Evolutionary conservation across 2,329 filamentous ascomycete genomes (phyloP).

Genomic region (Stachybotrys chartarum): DNA sequence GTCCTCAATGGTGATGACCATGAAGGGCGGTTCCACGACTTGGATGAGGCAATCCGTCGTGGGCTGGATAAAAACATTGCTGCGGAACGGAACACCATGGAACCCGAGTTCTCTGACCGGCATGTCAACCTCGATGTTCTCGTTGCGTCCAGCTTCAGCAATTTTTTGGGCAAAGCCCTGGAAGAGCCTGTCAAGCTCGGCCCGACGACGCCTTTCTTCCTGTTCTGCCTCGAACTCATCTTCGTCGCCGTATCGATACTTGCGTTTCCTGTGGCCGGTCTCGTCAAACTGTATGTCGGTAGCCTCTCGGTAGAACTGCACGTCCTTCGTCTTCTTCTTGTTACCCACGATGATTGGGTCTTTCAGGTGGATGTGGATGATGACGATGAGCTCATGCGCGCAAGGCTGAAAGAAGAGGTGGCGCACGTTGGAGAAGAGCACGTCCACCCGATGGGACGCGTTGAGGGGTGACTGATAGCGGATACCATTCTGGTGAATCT

Average conservation of each 20-base stretch:
- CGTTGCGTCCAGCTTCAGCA: conserved; percentile 85
- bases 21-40: conserved; percentile 92
- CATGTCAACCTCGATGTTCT: conserved; percentile 89
- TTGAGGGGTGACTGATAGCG: conserved; percentile 81
- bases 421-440: conserved; percentile 97
- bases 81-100: conserved; percentile 91
- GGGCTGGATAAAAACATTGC: conserved; percentile 91
- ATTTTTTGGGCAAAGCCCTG: conserved; percentile 97
- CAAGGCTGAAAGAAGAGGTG: conserved; percentile 99
- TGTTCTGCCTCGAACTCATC: conserved; percentile 99
- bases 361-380: conserved; percentile 96
- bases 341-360: conserved; percentile 98
- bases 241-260: conserved; percentile 95
- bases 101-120: conserved; percentile 95
- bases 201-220: conserved; percentile 83
- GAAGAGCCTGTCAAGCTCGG: conserved; percentile 92
- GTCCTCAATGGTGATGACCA: conserved; percentile 90
- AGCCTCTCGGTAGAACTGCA: conserved; percentile 96
- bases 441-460: conserved; percentile 77
- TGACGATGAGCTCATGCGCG: conserved; percentile 90
- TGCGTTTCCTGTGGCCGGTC: conserved; percentile 94
- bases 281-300: conserved; percentile 99
- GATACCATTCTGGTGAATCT: conserved; percentile 98
- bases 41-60: conserved; percentile 97
- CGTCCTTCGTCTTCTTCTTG: conserved; percentile 95